These are phyloP conservation scores for Teratosphaeria gauchensis DNA, from an alignment of 2,329 filamentous ascomycete species.

Conservation along the genomic window DNA sequence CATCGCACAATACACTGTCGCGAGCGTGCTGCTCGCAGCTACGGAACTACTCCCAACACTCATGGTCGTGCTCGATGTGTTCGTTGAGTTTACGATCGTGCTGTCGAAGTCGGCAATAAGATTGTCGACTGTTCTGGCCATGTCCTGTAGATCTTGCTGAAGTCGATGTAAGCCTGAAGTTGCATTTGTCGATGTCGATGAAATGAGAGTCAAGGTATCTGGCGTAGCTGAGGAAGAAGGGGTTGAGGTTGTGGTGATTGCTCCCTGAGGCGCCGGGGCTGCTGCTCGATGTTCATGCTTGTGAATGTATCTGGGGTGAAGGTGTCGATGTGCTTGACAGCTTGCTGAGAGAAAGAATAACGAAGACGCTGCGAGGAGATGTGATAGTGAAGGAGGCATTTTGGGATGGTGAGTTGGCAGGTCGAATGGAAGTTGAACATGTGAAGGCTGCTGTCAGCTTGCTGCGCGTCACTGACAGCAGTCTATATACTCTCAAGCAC, in stretches of 20 bases:
- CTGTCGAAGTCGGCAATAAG: neutral
- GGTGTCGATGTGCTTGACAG: neutral
- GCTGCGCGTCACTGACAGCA: neutral
- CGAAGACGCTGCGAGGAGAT: neutral
- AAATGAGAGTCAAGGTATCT: neutral
- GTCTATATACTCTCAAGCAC: neutral
- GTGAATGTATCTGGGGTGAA: slow-evolving; percentile 1
- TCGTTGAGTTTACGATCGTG: neutral
- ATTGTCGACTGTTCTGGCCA: neutral
- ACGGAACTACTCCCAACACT: neutral
- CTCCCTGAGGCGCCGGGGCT: neutral
- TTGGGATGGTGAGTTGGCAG: neutral
- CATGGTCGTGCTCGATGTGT: neutral
- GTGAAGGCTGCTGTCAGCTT: neutral
- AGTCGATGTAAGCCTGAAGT: neutral
- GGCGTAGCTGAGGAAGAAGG: neutral
- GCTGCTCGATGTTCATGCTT: slow-evolving; percentile 1
- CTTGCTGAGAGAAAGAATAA: neutral
- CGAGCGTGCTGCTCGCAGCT: neutral
- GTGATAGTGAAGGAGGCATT: slow-evolving; percentile 1
- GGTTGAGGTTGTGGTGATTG: neutral
- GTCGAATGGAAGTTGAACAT: neutral
- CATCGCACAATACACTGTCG: neutral
- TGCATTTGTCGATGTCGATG: neutral
- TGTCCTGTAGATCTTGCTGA: neutral